phyloP scores from a whole-genome alignment of 2,329 filamentous ascomycete genomes.

The Penicillium sp. region DNA sequence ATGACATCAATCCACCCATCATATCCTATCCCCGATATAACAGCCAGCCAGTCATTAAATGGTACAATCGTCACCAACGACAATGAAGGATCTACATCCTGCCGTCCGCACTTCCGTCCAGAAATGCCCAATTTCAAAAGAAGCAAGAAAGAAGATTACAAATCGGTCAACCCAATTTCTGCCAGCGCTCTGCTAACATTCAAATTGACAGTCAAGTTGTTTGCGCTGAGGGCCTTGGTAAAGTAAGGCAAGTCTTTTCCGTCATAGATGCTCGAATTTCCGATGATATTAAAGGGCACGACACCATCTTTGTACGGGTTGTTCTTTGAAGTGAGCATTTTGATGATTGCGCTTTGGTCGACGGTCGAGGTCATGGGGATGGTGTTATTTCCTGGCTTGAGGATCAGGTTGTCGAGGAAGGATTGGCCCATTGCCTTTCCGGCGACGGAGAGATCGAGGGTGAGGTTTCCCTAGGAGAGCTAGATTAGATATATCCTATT shows the following conservation, averaged over 20 bases:
- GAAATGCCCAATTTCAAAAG: background rate
- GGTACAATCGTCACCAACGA: background rate
- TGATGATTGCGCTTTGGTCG: conserved; percentile 46
- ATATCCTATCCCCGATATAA: background rate
- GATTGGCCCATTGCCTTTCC: conserved; percentile 55
- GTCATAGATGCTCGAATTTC: conserved; percentile 53
- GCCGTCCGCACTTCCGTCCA: background rate
- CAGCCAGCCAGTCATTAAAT: background rate
- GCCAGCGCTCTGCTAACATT: conserved; percentile 44
- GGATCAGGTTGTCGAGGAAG: conserved; percentile 55
- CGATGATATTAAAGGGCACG: conserved; percentile 56
- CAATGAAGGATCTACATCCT: background rate
- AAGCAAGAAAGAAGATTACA: background rate
- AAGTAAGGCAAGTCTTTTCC: conserved; percentile 60
- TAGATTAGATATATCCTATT: background rate
- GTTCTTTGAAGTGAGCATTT: conserved; percentile 29
- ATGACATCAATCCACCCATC: background rate
- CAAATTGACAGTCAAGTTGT: conserved; percentile 51
- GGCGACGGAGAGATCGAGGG: conserved; percentile 56
- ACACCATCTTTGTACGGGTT: conserved; percentile 51
- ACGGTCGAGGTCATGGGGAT: conserved; percentile 55
- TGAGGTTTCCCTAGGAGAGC: conserved; percentile 55
- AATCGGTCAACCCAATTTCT: conserved; percentile 16
- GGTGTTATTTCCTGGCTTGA: conserved; percentile 60
- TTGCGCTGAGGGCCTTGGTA: conserved; percentile 54